Conservation (phyloP, 257 asterid species). For the Rehmannia glutinosa region DNA sequence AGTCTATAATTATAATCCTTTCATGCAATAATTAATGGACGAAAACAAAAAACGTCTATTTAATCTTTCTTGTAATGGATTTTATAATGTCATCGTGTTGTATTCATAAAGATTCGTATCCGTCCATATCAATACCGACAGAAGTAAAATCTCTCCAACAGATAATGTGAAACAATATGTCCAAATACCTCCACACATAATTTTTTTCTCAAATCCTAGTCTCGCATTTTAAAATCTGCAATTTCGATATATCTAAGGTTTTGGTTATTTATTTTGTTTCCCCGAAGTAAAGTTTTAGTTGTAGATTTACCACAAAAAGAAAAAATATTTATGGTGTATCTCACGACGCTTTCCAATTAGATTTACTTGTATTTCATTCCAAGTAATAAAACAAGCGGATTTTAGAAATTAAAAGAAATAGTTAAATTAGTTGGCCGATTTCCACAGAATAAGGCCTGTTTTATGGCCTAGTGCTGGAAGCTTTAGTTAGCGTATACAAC, state of each 20-base stretch:
- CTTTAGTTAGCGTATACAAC: neutral
- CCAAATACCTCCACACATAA: neutral
- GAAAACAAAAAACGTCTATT: too few relatives aligned
- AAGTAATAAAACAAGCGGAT: too few relatives aligned
- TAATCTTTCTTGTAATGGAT: too few relatives aligned
- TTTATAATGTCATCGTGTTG: too few relatives aligned
- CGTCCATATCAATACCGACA: neutral
- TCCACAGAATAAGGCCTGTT: conserved; percentile 8
- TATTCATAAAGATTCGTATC: too few relatives aligned
- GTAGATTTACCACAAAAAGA: too few relatives aligned
- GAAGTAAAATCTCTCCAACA: neutral
- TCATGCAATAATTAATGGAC: too few relatives aligned
- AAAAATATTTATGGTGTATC: too few relatives aligned
- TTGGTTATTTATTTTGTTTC: neutral
- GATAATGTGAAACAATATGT: neutral
- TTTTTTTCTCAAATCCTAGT: neutral
- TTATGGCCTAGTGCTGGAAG: conserved; percentile 10
- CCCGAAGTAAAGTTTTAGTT: too few relatives aligned
- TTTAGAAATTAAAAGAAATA: neutral
- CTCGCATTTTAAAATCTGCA: neutral
- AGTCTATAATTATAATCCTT: too few relatives aligned
- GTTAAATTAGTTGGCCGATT: neutral
- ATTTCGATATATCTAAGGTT: neutral
- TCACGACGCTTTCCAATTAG: too few relatives aligned
- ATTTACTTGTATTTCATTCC: too few relatives aligned